phyloP scores from a whole-genome alignment of 2,329 filamentous ascomycete genomes.

The Endocalyx cinctus region DNA sequence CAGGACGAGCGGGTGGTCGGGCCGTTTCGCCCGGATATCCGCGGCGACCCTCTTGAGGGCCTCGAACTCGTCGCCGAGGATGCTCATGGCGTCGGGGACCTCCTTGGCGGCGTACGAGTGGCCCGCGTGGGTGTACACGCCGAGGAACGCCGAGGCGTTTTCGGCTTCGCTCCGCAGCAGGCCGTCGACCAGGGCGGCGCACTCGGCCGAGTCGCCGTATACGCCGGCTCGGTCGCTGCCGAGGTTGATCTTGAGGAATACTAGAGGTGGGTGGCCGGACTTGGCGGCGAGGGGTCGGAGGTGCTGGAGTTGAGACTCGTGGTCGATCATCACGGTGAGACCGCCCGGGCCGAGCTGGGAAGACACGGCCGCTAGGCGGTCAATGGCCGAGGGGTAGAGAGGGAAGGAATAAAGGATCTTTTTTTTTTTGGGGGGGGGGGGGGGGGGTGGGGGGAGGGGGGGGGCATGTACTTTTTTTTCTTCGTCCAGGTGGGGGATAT shows the following conservation, averaged over 20 bases:
- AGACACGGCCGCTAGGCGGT: conserved; percentile 55
- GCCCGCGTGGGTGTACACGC: conserved; percentile 70
- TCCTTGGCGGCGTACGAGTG: conserved; percentile 61
- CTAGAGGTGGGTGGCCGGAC: conserved; percentile 43
- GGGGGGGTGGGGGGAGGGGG: neutral
- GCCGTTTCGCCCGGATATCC: too few species aligned
- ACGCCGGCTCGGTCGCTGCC: conserved; percentile 69
- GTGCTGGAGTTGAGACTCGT: conserved; percentile 53
- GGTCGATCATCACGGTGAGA: conserved; percentile 66
- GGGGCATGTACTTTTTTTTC: neutral
- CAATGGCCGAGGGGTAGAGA: conserved; percentile 54
- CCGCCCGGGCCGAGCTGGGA: conserved; percentile 49
- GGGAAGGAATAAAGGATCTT: conserved; percentile 71
- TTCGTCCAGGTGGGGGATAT: neutral
- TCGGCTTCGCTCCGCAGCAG: conserved; percentile 38
- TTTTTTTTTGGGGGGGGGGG: neutral
- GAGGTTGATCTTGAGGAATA: conserved; percentile 73
- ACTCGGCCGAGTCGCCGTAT: conserved; percentile 40
- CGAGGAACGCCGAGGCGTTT: conserved; percentile 43
- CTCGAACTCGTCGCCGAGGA: conserved; percentile 56
- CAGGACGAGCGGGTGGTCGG: conserved; percentile 40
- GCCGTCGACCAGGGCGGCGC: conserved; percentile 40
- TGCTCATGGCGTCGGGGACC: conserved; percentile 51
- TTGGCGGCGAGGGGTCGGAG: conserved; percentile 37
- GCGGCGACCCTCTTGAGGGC: conserved; percentile 46